Evolutionary conservation across 768 basidiomycete species (phyloP).

Genomic region (Russula dissimulans): DNA sequence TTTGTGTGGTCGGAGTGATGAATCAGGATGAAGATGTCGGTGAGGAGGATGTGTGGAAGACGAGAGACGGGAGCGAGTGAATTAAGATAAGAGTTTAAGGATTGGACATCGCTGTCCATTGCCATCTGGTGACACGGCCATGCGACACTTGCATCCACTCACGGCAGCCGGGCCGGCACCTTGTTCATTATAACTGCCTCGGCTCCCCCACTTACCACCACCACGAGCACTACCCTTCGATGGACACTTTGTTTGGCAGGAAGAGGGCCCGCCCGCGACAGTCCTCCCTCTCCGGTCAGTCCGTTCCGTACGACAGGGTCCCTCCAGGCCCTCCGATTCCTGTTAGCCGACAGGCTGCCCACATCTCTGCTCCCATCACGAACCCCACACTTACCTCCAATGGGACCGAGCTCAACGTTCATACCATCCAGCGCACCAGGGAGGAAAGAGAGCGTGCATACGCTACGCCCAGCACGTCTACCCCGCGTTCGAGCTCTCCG

Average conservation of each 20-base stretch:
- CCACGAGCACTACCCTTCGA: conserved; percentile 22
- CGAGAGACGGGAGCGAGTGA: conserved; percentile 12
- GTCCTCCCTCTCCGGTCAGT: conserved; percentile 50
- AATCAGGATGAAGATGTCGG: conserved; percentile 15
- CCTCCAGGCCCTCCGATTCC: conserved; percentile 51
- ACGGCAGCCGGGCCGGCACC: background rate
- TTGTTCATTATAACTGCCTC: background rate
- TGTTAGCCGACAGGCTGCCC: conserved; percentile 30
- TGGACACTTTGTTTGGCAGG: conserved; percentile 63
- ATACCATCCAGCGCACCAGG: conserved; percentile 40
- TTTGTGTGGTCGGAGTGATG: background rate
- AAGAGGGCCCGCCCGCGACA: conserved; percentile 48
- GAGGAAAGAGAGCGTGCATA: conserved; percentile 49
- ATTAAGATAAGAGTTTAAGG: conserved; percentile 2
- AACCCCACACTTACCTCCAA: conserved; percentile 67
- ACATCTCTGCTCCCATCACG: conserved; percentile 75
- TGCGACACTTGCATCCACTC: too few species aligned
- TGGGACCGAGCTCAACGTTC: conserved; percentile 65
- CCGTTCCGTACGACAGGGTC: conserved; percentile 66
- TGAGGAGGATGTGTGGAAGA: conserved; percentile 12
- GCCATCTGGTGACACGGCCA: too few species aligned
- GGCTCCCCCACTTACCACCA: background rate
- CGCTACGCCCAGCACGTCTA: conserved; percentile 28
- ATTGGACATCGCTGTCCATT: background rate
- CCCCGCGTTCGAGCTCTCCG: conserved; percentile 41